Conservation (phyloP, 2,329 filamentous ascomycete genomes). For the Trichoderma arundinaceum region DNA sequence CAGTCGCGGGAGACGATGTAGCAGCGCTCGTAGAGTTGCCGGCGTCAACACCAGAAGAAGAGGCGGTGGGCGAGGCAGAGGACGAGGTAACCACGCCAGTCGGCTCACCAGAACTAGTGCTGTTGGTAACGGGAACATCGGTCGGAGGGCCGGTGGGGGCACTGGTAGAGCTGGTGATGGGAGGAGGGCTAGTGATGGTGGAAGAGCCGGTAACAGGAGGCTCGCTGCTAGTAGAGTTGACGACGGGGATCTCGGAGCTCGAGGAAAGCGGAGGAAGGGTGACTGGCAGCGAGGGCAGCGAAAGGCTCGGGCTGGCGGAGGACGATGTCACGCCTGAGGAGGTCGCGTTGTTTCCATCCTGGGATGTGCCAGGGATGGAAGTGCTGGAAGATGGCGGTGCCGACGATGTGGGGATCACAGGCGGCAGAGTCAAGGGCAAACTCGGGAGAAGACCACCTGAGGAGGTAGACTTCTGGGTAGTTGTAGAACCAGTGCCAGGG, state of each 20-base stretch:
- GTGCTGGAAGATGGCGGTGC: neutral
- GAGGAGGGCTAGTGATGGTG: slow-evolving; percentile 10
- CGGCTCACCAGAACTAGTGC: slow-evolving; percentile 11
- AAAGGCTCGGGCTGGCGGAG: slow-evolving; percentile 25
- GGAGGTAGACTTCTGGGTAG: slow-evolving; percentile 29
- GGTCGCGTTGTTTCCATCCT: slow-evolving; percentile 31
- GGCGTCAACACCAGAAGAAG: slow-evolving; percentile 15
- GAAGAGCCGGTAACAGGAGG: slow-evolving; percentile 22
- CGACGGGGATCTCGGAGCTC: slow-evolving; percentile 17
- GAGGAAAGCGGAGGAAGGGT: neutral
- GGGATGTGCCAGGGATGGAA: slow-evolving; percentile 25
- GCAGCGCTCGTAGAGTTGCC: slow-evolving; percentile 9
- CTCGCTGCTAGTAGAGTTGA: slow-evolving; percentile 27
- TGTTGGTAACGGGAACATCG: neutral
- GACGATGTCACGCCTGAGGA: neutral
- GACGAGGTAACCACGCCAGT: slow-evolving; percentile 5
- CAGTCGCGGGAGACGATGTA: slow-evolving; percentile 2
- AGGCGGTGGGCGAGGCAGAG: neutral
- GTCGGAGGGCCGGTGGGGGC: slow-evolving; percentile 16
- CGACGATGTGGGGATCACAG: slow-evolving; percentile 14
- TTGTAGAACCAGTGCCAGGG: slow-evolving; percentile 12
- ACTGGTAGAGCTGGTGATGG: neutral
- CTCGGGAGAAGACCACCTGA: slow-evolving; percentile 31
- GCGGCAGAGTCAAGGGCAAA: slow-evolving; percentile 24
- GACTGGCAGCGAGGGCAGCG: slow-evolving; percentile 17